These are phyloP conservation scores for Thelephora ganbajun DNA, from an alignment of 768 basidiomycete genomes.

Conservation along the genomic window DNA sequence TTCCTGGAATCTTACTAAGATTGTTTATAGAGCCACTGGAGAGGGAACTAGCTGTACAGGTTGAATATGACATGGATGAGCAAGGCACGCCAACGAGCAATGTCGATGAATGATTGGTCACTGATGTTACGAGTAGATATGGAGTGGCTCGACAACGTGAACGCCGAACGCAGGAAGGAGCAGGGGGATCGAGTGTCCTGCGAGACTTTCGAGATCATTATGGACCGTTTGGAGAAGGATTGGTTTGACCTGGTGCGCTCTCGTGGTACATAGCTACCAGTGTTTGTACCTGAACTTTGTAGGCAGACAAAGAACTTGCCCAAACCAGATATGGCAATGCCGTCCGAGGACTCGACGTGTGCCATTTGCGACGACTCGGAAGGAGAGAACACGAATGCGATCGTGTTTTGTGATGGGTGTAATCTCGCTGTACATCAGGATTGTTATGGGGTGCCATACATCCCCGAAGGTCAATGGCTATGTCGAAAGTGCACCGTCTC, in stretches of 20 bases:
- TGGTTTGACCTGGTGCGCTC: constrained; percentile 85
- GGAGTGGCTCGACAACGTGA: constrained; percentile 85
- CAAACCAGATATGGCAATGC: constrained; percentile 74
- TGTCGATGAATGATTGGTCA: background rate
- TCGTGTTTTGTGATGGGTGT: constrained; percentile 98
- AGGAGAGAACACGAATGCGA: constrained; percentile 96
- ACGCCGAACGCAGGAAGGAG: constrained; percentile 68
- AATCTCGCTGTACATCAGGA: constrained; percentile 99
- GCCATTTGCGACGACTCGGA: constrained; percentile 97
- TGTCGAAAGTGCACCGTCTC: constrained; percentile 98
- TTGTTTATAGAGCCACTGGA: constrained; percentile 67
- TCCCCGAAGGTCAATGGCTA: constrained; percentile 98
- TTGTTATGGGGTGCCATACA: constrained; percentile 98
- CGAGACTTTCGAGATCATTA: constrained; percentile 89
- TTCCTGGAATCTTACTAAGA: background rate
- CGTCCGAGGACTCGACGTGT: constrained; percentile 92
- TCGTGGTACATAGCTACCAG: constrained; percentile 1
- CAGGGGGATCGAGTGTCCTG: constrained; percentile 57
- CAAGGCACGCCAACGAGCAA: constrained; percentile 47
- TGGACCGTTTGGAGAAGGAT: constrained; percentile 97
- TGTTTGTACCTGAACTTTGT: background rate
- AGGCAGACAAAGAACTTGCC: constrained; percentile 83
- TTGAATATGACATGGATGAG: constrained; percentile 99
- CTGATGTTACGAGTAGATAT: constrained; percentile 49
- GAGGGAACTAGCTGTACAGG: constrained; percentile 79